A percentile compares a stretch with the other conserved stretches of the same genome.
phyloP scores from a whole-genome alignment of 176 grass and related monocot genomes.

The Saccharum officinarum region DNA sequence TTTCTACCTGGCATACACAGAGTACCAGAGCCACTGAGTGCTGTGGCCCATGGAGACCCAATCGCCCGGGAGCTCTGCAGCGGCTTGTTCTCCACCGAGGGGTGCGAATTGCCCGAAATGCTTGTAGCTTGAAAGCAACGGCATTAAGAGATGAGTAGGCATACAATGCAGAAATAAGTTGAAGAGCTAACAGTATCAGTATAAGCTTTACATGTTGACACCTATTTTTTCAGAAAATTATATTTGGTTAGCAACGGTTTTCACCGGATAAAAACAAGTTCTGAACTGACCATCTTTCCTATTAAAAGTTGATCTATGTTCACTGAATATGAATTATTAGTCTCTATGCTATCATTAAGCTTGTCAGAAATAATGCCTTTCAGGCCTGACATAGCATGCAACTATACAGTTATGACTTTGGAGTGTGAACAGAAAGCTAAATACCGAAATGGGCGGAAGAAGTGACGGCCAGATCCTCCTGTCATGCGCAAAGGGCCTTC shows the following conservation, averaged over 20 bases:
- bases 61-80: conserved; percentile 88
- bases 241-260: background rate
- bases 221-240: background rate
- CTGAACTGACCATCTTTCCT: background rate
- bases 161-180: background rate
- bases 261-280: background rate
- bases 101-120: conserved; percentile 92
- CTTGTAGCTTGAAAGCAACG: conserved; percentile 57
- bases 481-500: conserved; percentile 83
- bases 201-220: background rate
- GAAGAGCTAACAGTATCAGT: background rate
- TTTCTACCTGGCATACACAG: conserved; percentile 85
- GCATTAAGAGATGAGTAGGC: background rate
- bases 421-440: conserved; percentile 21
- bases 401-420: background rate
- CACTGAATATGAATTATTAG: background rate
- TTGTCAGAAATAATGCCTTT: conserved; percentile 3
- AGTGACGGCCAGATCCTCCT: conserved; percentile 55
- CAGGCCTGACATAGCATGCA: background rate
- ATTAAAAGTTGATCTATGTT: background rate
- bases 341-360: background rate
- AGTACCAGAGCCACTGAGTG: conserved; percentile 96
- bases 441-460: conserved; percentile 90
- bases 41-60: conserved; percentile 94
- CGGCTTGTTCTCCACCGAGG: conserved; percentile 86